Evolutionary conservation across 2,329 filamentous ascomycete genomes (phyloP).

Genomic region (Mollisia scopiformis): DNA sequence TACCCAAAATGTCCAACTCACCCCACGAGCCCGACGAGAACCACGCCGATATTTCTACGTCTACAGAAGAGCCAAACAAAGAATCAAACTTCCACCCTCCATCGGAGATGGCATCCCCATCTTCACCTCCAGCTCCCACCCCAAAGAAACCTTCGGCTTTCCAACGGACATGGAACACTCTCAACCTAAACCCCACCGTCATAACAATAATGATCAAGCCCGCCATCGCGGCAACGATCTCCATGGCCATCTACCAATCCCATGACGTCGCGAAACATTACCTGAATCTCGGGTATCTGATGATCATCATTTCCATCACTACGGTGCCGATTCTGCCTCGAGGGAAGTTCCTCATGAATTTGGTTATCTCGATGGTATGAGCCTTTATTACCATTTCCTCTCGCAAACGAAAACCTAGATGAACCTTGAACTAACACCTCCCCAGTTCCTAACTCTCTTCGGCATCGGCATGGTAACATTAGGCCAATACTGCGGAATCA

Average conservation of each 20-base stretch:
- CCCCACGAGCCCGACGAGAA: neutral
- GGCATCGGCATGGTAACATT: conserved; percentile 62
- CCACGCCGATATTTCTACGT: neutral
- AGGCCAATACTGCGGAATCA: conserved; percentile 63
- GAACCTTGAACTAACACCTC: neutral
- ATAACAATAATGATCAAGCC: conserved; percentile 28
- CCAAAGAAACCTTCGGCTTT: conserved; percentile 10
- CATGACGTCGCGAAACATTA: conserved; percentile 23
- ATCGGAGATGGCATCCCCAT: neutral
- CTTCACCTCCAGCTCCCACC: neutral
- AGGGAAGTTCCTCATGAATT: conserved; percentile 71
- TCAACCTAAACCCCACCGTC: conserved; percentile 18
- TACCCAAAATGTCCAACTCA: neutral
- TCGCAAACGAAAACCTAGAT: neutral
- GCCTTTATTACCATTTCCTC: neutral
- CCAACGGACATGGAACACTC: conserved; percentile 15
- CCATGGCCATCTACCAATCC: conserved; percentile 23
- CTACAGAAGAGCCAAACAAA: neutral
- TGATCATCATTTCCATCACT: conserved; percentile 66
- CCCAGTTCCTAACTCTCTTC: conserved; percentile 44
- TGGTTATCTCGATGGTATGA: conserved; percentile 24
- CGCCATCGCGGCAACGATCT: conserved; percentile 22
- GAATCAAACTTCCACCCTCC: neutral
- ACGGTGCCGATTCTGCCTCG: conserved; percentile 68
- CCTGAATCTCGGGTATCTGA: conserved; percentile 48